Percentiles rank a stretch among this genome's conserved stretches.
These are phyloP conservation scores for Striga asiatica DNA, from an alignment of 257 asterid genomes.

Conservation along the genomic window DNA sequence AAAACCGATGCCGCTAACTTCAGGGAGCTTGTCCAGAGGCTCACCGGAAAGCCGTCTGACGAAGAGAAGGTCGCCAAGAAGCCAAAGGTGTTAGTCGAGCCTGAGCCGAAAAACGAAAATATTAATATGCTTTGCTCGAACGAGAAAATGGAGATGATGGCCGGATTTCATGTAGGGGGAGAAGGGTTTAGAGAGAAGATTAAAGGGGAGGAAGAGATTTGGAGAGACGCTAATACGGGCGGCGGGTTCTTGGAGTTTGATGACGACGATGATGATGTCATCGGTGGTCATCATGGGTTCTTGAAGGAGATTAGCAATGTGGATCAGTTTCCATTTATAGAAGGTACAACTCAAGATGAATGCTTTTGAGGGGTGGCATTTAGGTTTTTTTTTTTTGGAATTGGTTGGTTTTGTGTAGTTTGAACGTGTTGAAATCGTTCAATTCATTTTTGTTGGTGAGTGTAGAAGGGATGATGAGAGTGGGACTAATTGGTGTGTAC, in stretches of 20 bases:
- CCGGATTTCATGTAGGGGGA: conserved; percentile 5
- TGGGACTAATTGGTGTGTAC: no score
- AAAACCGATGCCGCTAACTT: conserved; percentile 64
- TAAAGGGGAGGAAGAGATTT: conserved; percentile 76
- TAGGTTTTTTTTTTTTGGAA: not conserved
- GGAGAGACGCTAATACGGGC: conserved; percentile 39
- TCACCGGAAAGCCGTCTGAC: conserved; percentile 69
- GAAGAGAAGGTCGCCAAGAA: not conserved
- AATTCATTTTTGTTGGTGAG: no score
- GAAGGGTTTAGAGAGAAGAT: conserved; percentile 30
- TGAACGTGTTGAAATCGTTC: not conserved
- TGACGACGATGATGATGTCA: no score
- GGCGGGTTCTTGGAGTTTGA: not conserved
- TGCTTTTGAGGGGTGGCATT: conserved; percentile 3
- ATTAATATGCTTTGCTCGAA: not conserved
- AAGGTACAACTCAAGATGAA: conserved; percentile 21
- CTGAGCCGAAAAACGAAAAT: conserved; percentile 9
- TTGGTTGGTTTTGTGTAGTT: not conserved
- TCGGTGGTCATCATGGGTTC: conserved; percentile 31
- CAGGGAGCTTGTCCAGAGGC: conserved; percentile 71
- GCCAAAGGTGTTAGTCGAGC: not conserved
- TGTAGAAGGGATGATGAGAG: no score
- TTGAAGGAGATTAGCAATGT: conserved; percentile 22
- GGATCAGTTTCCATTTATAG: conserved; percentile 26
- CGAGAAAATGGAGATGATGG: conserved; percentile 17